phyloP scores from a whole-genome alignment of 371 early-diverging fungal genomes.

The Circinella umbellata region DNA sequence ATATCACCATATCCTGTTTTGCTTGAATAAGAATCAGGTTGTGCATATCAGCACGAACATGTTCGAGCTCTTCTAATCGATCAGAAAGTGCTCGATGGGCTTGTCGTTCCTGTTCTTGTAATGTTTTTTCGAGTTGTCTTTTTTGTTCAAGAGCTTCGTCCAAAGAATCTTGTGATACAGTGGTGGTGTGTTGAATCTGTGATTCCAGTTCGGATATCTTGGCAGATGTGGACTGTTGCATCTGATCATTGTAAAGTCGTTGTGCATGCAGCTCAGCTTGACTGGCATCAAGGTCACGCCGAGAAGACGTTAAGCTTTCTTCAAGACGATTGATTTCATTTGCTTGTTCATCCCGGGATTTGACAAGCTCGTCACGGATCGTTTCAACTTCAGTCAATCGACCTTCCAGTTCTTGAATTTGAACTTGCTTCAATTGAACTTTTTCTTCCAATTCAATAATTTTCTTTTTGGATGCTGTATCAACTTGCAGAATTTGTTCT shows the following conservation, averaged over 20 bases:
- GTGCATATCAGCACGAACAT: conserved; percentile 31
- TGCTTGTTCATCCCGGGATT: conserved; percentile 26
- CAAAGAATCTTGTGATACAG: not conserved
- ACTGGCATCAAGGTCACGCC: conserved; percentile 8
- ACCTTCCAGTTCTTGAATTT: conserved; percentile 24
- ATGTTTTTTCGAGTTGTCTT: not conserved
- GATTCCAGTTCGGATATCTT: conserved; percentile 14
- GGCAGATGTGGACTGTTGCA: conserved; percentile 14
- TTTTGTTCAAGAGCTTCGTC: not conserved
- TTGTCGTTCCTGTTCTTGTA: conserved; percentile 30
- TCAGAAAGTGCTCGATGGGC: conserved; percentile 25
- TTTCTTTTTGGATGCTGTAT: not conserved
- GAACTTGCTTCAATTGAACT: conserved; percentile 19
- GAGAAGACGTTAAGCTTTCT: not conserved
- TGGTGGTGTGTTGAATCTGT: not conserved
- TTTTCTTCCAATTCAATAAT: conserved; percentile 14
- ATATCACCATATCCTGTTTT: conserved; percentile 49
- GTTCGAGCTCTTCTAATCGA: conserved; percentile 37
- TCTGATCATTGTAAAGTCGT: not conserved
- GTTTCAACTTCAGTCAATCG: conserved; percentile 31
- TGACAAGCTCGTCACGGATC: conserved; percentile 25
- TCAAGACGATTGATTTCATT: conserved; percentile 27
- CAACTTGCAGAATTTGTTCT: conserved; percentile 1
- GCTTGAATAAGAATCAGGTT: conserved; percentile 35
- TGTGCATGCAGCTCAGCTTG: conserved; percentile 20